Evolutionary conservation across 768 basidiomycete genomes (phyloP), one percentile per base, ranked within the genome.

Genomic region (Rhodosporidiobolus odoratus): DNA sequence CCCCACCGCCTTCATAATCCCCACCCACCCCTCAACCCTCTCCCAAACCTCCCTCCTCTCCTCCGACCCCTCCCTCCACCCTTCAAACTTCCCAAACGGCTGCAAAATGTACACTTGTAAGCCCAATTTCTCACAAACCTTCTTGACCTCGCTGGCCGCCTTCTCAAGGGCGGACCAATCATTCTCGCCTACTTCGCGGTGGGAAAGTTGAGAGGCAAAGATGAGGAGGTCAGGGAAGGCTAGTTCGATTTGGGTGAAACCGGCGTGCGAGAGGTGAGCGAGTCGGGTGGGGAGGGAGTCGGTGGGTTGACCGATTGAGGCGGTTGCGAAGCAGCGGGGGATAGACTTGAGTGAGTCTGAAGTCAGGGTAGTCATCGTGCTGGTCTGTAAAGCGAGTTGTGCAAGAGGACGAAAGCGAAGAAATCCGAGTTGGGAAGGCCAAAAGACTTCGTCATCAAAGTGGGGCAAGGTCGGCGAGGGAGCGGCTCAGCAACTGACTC

Each of bases 71-170:
- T 64, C 43, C 9, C 41, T 41, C 75, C 76, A 78, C 13, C 77
- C 78, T 27, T 77, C 77, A 17, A 8, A 50, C 21, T 50, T 50
- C 23, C 21, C 73, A 15, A 78, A 72, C 16, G 78, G 78, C 68
- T 78, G 77, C 1, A 78, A 43, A 25, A 73, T 73, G n/a, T 75
- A 58, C 0, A 78, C 47, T 19, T 65, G 41, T 4, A 78, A 59
- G 4, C 56, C 61, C 17, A 47, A 38, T 25, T 65, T 37, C 16
- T 66, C 45, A 27, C 58, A 60, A 17, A 64, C 27, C 40, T 23
- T 12, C 41, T 59, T 62, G 0, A 76, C 63, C 30, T 65, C 45
- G 37, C 58, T 30, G 0, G 58, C 75, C 19, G 68, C 70, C n/a
- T 66, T 54, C 1, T 25, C 35, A 7, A 76, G 60, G 9, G 47